Conservation (phyloP, 768 basidiomycete species). For the Termitomyces sp. region DNA sequence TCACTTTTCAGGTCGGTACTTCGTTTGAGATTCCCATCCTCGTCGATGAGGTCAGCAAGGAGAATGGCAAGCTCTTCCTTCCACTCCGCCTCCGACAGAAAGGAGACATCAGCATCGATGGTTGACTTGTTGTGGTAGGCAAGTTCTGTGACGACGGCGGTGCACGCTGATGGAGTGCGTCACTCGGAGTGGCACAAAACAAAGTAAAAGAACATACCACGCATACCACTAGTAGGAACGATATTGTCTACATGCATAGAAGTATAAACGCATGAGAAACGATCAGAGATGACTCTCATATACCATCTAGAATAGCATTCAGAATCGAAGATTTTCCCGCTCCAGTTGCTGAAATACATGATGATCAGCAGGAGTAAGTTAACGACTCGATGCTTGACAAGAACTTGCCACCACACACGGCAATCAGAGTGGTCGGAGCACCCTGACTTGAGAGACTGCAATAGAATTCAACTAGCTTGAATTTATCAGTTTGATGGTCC, state of each 20-base stretch:
- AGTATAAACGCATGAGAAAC: not conserved
- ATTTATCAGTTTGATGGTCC: not conserved
- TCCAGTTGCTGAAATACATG: constrained; percentile 39
- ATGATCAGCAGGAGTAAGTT: not conserved
- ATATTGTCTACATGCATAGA: constrained; percentile 36
- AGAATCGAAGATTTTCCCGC: constrained; percentile 58
- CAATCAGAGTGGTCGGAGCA: constrained; percentile 53
- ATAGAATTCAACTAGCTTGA: not conserved
- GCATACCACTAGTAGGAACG: constrained; percentile 64
- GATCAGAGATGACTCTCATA: not conserved
- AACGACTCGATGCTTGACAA: not conserved
- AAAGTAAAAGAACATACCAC: constrained; percentile 30
- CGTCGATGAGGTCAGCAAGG: constrained; percentile 52
- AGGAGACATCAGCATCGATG: constrained; percentile 56
- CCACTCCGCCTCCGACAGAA: constrained; percentile 54
- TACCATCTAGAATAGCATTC: constrained; percentile 59
- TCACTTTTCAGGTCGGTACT: constrained; percentile 52
- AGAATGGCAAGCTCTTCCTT: constrained; percentile 49
- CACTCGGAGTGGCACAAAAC: not conserved
- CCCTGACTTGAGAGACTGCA: constrained; percentile 43
- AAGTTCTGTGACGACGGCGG: constrained; percentile 61
- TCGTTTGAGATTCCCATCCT: constrained; percentile 49
- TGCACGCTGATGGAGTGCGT: constrained; percentile 41
- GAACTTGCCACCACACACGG: constrained; percentile 54
- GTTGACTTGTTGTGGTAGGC: constrained; percentile 48